Percentiles rank a stretch among this genome's conserved stretches.
Conservation (phyloP, 2,329 filamentous ascomycete genomes). For the Endothia cerciana region DNA sequence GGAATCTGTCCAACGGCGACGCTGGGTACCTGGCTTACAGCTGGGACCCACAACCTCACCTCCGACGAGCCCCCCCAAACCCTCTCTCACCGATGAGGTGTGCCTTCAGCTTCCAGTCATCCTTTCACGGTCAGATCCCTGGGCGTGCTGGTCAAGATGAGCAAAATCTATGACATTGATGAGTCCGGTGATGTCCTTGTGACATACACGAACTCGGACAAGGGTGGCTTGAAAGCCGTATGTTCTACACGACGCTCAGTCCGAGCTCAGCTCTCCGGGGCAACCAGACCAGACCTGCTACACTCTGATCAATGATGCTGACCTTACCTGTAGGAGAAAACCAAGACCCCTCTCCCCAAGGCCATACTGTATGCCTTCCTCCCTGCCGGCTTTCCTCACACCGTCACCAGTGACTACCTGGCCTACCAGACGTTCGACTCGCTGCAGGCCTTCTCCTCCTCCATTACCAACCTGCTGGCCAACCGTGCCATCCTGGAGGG, state of each 20-base stretch:
- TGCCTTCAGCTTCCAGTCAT: no score
- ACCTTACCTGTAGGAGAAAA: conserved; percentile 38
- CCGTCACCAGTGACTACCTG: conserved; percentile 83
- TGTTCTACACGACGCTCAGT: conserved; percentile 15
- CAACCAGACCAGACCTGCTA: no score
- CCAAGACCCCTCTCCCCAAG: conserved; percentile 42
- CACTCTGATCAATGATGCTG: not conserved
- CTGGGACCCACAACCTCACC: not conserved
- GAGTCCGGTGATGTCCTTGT: conserved; percentile 43
- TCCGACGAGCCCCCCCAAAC: not conserved
- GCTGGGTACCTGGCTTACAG: not conserved
- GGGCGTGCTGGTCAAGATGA: conserved; percentile 33
- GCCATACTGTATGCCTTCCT: conserved; percentile 72
- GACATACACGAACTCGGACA: conserved; percentile 37
- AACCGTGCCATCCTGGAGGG: conserved; percentile 79
- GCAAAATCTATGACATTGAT: conserved; percentile 42
- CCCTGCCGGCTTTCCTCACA: conserved; percentile 85
- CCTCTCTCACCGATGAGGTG: no score
- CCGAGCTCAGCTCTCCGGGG: no score
- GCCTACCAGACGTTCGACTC: conserved; percentile 75
- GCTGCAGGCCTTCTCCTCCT: conserved; percentile 81
- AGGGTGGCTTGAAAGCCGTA: conserved; percentile 35
- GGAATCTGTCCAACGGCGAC: not conserved
- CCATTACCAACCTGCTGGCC: conserved; percentile 78
- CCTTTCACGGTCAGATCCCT: not conserved